These are phyloP conservation scores for Berkeleyomyces rouxiae DNA, from an alignment of 2,329 filamentous ascomycete genomes.

Conservation along the genomic window DNA sequence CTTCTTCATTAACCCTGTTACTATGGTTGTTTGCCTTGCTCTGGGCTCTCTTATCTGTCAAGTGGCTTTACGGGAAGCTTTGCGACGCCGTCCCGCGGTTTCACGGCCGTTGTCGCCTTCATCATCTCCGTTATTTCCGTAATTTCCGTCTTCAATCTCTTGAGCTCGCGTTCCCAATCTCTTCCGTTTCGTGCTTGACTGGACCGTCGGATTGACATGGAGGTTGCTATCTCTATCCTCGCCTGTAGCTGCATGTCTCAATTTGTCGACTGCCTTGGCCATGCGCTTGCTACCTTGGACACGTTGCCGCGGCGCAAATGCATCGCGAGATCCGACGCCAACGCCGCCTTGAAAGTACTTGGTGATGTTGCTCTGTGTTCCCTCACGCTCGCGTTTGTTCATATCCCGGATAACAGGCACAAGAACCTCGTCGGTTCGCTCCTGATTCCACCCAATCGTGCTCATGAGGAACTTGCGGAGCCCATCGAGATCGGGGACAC, in stretches of 20 bases:
- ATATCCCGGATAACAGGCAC: slow-evolving; percentile 92
- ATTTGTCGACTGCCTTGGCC: slow-evolving; percentile 53
- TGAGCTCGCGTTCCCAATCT: neutral
- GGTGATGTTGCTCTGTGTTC: slow-evolving; percentile 95
- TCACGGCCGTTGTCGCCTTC: neutral
- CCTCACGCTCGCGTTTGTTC: slow-evolving; percentile 74
- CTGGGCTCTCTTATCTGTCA: neutral
- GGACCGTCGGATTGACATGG: neutral
- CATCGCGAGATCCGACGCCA: slow-evolving; percentile 47
- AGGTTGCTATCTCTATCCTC: neutral
- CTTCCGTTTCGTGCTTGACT: slow-evolving; percentile 2
- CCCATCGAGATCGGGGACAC: slow-evolving; percentile 79
- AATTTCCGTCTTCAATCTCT: neutral
- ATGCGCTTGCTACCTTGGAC: slow-evolving; percentile 50
- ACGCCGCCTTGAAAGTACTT: slow-evolving; percentile 66
- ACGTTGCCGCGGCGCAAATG: slow-evolving; percentile 53
- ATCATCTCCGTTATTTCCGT: neutral
- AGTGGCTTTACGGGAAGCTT: neutral
- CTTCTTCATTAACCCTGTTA: too few species aligned
- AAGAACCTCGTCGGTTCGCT: slow-evolving; percentile 86
- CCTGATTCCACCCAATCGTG: slow-evolving; percentile 83
- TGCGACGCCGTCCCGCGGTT: neutral
- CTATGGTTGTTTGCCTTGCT: too few species aligned
- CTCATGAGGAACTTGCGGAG: slow-evolving; percentile 71
- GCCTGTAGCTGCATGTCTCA: slow-evolving; percentile 27